Evolutionary conservation across 495 filamentous ascomycete genomes (phyloP), one percentile per base, ranked within the genome.

Genomic region (Penicillium odoratum): DNA sequence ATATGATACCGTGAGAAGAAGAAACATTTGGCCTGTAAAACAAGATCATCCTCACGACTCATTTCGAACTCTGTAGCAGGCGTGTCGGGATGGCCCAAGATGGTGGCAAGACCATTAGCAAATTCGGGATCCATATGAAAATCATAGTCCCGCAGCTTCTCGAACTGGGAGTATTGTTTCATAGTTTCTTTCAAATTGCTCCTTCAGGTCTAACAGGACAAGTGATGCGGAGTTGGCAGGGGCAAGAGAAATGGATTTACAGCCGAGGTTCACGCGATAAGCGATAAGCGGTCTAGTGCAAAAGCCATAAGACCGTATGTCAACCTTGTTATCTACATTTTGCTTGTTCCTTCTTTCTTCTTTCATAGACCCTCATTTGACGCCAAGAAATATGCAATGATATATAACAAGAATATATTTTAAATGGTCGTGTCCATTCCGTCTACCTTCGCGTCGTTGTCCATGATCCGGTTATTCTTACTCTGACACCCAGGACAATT

Each of bases 401-500:
- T 68, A 8, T 64, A 69, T 45, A 25, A 38, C 10, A 38, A 40
- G 15, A n/a, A 4, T 40, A 40, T 16, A 30, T 18, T 15, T 47
- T 11, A 47, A 36, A n/a, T 51, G 30, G 68, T 70, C 5, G 58
- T 76, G 43, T 77, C 73, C 74, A 76, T 75, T 46, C 57, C 62
- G 42, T 62, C 64, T 28, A 57, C 18, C 8, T 51, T 55, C 1
- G 21, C 49, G 1, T 48, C 49, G 13, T 44, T 26, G 26, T 34
- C 25, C 38, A 38, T 15, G 4, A 11, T 10, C 51, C 16, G 33
- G 18, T 56, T 40, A 26, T 54, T 71, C 52, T 62, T 78, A 71
- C 88, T 90, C 75, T 96, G 89, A 69, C 94, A 98, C 0, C 92
- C 92, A 13, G 94, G 93, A 64, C 94, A 98, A 68, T 97, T 97